Evolutionary conservation across 106 monocot species (phyloP), one percentile per base, ranked within the genome.

Genomic region (Dendrobium nobile): DNA sequence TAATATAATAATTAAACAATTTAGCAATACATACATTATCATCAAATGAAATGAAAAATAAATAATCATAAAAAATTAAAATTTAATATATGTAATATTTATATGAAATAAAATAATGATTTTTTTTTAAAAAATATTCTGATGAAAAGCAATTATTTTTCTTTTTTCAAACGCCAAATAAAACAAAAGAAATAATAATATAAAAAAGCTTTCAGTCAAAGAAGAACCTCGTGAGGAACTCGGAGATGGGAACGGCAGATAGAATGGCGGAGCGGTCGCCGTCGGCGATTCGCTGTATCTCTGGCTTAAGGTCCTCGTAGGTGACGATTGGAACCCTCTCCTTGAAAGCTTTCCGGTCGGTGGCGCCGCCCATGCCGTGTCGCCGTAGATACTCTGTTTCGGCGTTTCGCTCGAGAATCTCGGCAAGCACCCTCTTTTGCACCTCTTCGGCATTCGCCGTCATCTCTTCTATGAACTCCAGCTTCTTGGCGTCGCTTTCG

Each of bases 261-360:
- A 93, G 85, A 24, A 93, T 93, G 9, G 87, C 37, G n/a, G 93
- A 93, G 37, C 81, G 84, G 77, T 93, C 93, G 55, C 93, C 93
- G 61, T 93, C 86, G 4, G 93, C 93, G 68, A 93, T 93, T 54
- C 93, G 78, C 43, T 88, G 87, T 67, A 93, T 93, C 41, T 87
- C 91, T 18, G 87, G 86, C 84, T 83, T 83, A 5, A 93, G 79
- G 77, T 91, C 91, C 79, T 93, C 91, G 65, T 93, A 93, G 47
- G 93, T 84, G 43, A 93, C 85, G 13, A 93, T 80, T 11, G 91
- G 91, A 48, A 89, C 28, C 54, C 70, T 80, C 18, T 77, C 65
- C 86, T 86, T 89, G 89, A 93, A 93, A 27, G 80, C 18, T 9
- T 31, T 75, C 7, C 82, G 65, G 40, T 88, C 89, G 1, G 78